Conservation (phyloP, 2,329 filamentous ascomycete species). For the Aschersonia sp. region DNA sequence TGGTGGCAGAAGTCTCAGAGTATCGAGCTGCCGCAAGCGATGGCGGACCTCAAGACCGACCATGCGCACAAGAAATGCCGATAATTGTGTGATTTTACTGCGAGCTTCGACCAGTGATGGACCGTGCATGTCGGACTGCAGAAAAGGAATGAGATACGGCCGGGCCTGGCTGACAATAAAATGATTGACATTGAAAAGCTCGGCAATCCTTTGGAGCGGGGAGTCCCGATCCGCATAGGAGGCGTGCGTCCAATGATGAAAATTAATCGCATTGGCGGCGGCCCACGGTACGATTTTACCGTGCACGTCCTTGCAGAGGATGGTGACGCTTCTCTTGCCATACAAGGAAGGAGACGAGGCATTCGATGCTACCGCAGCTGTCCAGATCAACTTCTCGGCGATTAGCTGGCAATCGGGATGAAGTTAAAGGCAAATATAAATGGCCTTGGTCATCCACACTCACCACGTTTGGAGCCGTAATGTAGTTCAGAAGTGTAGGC, state of each 20-base stretch:
- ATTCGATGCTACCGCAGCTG: slow-evolving; percentile 64
- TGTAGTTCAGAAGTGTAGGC: slow-evolving; percentile 76
- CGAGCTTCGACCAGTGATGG: slow-evolving; percentile 47
- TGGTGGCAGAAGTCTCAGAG: slow-evolving; percentile 55
- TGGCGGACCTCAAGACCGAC: slow-evolving; percentile 67
- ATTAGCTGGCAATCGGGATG: too few species aligned
- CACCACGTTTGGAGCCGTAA: slow-evolving; percentile 87
- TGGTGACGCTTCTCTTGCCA: slow-evolving; percentile 43
- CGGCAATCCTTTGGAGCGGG: slow-evolving; percentile 55
- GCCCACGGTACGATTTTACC: slow-evolving; percentile 64
- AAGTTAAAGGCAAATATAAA: too few species aligned
- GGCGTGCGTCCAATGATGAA: slow-evolving; percentile 53
- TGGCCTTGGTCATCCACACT: slow-evolving; percentile 18
- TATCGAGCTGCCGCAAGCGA: slow-evolving; percentile 67
- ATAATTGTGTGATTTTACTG: slow-evolving; percentile 41
- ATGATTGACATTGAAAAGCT: slow-evolving; percentile 87
- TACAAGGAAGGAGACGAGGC: slow-evolving; percentile 51
- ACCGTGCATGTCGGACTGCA: slow-evolving; percentile 67
- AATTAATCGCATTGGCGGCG: slow-evolving; percentile 43
- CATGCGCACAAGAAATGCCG: slow-evolving; percentile 48
- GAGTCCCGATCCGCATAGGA: slow-evolving; percentile 51
- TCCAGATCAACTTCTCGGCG: slow-evolving; percentile 53
- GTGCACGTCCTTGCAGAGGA: slow-evolving; percentile 65
- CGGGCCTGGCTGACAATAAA: slow-evolving; percentile 89
- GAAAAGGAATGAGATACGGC: slow-evolving; percentile 76